Conservation (phyloP, 306 rosid species). For the Fragaria ananassa region DNA sequence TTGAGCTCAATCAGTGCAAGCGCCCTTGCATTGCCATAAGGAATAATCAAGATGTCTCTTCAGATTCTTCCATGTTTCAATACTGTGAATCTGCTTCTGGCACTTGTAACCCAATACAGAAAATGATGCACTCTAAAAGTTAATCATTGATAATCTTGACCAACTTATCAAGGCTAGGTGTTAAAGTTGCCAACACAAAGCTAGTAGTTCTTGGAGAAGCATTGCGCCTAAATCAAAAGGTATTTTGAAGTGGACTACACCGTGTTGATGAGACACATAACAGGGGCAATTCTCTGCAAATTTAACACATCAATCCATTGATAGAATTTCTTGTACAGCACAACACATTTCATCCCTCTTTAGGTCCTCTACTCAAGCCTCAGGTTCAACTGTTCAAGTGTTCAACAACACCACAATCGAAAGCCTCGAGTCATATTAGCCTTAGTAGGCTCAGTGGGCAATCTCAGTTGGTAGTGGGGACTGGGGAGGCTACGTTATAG, state of each 20-base stretch:
- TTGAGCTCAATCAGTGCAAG: background rate
- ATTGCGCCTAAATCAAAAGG: background rate
- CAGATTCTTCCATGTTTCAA: no score
- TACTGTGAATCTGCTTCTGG: no score
- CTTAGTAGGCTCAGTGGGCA: background rate
- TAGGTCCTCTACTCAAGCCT: background rate
- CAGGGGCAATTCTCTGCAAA: background rate
- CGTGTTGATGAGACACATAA: background rate
- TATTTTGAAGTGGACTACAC: background rate
- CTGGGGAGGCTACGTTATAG: background rate
- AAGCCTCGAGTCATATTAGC: background rate
- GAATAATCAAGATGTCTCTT: background rate
- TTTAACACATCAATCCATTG: background rate
- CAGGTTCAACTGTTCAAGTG: no score
- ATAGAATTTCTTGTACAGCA: background rate
- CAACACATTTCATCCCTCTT: background rate
- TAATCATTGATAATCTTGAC: background rate
- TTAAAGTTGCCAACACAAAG: no score
- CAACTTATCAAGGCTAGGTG: no score
- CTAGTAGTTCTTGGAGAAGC: background rate
- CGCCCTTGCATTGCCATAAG: background rate
- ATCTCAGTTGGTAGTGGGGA: background rate
- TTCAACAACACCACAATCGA: background rate
- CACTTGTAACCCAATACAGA: background rate
- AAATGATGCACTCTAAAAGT: background rate